Percentiles rank a stretch among this genome's conserved stretches.
Conservation (phyloP, 2,329 filamentous ascomycete species). For the Penicillium sp. region DNA sequence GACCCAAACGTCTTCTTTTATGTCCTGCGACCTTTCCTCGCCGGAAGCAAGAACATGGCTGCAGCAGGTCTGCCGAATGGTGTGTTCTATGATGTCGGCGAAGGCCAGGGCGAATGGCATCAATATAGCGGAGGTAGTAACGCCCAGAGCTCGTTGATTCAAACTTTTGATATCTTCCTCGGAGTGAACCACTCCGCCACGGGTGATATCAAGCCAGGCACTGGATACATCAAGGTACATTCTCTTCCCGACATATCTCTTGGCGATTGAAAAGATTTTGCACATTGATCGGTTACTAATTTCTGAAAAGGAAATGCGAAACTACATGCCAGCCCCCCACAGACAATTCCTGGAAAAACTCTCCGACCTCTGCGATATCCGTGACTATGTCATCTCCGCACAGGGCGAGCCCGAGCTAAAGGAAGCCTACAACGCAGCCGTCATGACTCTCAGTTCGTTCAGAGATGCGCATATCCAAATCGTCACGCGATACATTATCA, state of each 20-base stretch:
- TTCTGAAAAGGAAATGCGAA: constrained; percentile 49
- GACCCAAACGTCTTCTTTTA: constrained; percentile 52
- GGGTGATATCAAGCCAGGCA: constrained; percentile 30
- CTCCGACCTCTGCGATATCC: constrained; percentile 46
- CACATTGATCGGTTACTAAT: neutral
- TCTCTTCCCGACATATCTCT: neutral
- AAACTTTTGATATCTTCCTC: constrained; percentile 54
- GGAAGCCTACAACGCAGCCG: constrained; percentile 47
- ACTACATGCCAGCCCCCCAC: constrained; percentile 56
- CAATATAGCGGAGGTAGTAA: constrained; percentile 56
- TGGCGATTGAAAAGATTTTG: neutral
- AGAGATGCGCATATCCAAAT: constrained; percentile 54
- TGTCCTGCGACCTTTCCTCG: constrained; percentile 51
- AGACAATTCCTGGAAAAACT: constrained; percentile 51
- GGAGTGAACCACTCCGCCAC: constrained; percentile 49
- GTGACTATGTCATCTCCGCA: constrained; percentile 42
- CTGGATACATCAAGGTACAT: constrained; percentile 33
- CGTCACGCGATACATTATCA: constrained; percentile 54
- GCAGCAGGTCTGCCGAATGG: constrained; percentile 51
- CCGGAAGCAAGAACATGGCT: constrained; percentile 55
- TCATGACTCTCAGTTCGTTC: constrained; percentile 47
- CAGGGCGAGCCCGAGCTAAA: constrained; percentile 35
- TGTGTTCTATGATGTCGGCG: constrained; percentile 53
- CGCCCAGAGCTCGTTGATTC: constrained; percentile 54
- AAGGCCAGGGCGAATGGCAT: constrained; percentile 49